Evolutionary conservation across 2,329 filamentous ascomycete species (phyloP).

Genomic region (Penicillium brasilianum): DNA sequence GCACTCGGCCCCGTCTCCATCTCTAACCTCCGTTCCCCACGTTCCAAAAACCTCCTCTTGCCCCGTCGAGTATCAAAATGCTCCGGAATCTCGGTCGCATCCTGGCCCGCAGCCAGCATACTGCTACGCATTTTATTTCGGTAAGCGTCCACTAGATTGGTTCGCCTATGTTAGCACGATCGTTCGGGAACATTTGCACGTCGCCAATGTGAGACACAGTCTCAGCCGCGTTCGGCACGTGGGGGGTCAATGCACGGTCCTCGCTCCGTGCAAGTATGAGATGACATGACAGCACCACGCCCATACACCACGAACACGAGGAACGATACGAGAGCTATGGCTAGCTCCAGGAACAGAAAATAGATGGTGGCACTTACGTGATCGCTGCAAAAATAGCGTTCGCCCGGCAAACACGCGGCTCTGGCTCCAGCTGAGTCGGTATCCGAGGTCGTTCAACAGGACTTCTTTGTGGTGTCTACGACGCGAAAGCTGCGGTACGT

Average conservation of each 20-base stretch:
- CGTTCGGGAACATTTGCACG: neutral
- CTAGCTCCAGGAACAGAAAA: constrained; percentile 4
- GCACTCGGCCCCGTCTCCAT: constrained; percentile 33
- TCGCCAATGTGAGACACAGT: neutral
- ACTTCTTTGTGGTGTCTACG: constrained; percentile 78
- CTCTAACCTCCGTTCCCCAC: constrained; percentile 30
- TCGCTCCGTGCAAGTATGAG: neutral
- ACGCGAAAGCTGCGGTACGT: constrained; percentile 75
- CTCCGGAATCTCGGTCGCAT: constrained; percentile 73
- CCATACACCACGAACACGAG: neutral
- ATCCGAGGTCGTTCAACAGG: constrained; percentile 89
- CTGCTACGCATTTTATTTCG: constrained; percentile 86
- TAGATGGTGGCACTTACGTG: constrained; percentile 68
- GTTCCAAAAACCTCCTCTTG: constrained; percentile 74
- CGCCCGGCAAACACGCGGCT: constrained; percentile 87
- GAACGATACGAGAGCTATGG: neutral
- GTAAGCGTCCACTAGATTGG: constrained; percentile 79
- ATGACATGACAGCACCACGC: neutral
- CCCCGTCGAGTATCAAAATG: constrained; percentile 90
- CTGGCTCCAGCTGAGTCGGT: constrained; percentile 96
- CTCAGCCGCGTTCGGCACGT: constrained; percentile 9
- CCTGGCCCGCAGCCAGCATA: constrained; percentile 78
- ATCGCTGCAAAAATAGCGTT: constrained; percentile 86
- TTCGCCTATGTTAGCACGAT: neutral
- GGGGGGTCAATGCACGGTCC: neutral